Evolutionary conservation across 2,329 filamentous ascomycete species (phyloP).

Genomic region (Thelonectria olida): DNA sequence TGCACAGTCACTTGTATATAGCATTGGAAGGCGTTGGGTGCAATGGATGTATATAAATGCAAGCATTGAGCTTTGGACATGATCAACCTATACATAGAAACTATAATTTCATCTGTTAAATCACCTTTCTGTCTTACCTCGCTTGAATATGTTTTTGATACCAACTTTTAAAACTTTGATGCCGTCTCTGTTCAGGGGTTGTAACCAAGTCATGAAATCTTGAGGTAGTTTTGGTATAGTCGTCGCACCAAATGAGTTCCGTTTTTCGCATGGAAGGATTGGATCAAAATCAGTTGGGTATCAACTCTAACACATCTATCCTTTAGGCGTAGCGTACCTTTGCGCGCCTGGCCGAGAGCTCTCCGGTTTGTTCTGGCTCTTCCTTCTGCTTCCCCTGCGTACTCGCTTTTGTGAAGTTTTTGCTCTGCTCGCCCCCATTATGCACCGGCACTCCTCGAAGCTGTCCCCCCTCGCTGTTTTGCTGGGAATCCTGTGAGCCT

Average conservation of each 20-base stretch:
- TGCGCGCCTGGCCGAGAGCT: background rate
- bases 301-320: background rate
- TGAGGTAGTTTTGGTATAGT: too few species aligned
- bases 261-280: too few species aligned
- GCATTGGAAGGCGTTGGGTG: constrained; percentile 43
- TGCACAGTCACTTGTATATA: constrained; percentile 41
- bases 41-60: constrained; percentile 34
- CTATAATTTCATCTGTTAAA: constrained; percentile 42
- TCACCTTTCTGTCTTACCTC: background rate
- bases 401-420: background rate
- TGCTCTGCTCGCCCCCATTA: background rate
- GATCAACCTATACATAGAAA: constrained; percentile 35
- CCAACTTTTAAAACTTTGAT: background rate
- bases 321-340: background rate
- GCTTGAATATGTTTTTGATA: background rate
- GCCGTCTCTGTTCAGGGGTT: background rate
- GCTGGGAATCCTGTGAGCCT: background rate
- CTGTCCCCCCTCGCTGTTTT: background rate
- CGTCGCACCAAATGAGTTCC: too few species aligned
- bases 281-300: background rate
- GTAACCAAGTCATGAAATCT: too few species aligned
- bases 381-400: background rate
- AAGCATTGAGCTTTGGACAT: constrained; percentile 36
- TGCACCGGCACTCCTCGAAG: background rate
- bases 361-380: background rate